Conservation (phyloP, 495 filamentous ascomycete species). For the Baudoinia panamericana region DNA sequence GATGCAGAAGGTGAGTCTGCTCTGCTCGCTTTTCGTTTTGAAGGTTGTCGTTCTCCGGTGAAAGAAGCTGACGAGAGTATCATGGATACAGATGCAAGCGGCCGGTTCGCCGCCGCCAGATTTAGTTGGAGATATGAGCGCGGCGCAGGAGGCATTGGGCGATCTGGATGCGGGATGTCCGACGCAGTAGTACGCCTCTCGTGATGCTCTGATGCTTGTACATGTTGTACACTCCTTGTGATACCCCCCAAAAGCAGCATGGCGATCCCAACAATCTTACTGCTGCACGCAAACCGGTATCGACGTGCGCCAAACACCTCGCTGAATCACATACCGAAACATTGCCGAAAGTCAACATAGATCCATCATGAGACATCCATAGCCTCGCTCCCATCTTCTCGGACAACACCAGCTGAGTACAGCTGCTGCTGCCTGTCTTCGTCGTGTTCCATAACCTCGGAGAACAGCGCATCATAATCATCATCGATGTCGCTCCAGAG, state of each 20-base stretch:
- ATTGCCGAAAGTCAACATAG: background rate
- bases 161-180: conserved; percentile 60
- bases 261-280: too few species aligned
- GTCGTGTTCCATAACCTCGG: conserved; percentile 17
- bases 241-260: too few species aligned
- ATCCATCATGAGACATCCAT: conserved; percentile 14
- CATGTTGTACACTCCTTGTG: background rate
- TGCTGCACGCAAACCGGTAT: background rate
- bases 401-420: too few species aligned
- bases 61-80: conserved; percentile 3
- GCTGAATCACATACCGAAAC: conserved; percentile 2
- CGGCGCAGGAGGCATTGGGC: conserved; percentile 56
- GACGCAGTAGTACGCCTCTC: conserved; percentile 42
- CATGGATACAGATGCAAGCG: conserved; percentile 65
- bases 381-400: too few species aligned
- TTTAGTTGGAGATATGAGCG: conserved; percentile 76
- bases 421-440: background rate
- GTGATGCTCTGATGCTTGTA: background rate
- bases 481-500: conserved; percentile 42
- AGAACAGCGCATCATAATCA: conserved; percentile 46
- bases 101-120: conserved; percentile 80
- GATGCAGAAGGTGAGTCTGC: conserved; percentile 77
- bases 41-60: conserved; percentile 5
- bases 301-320: conserved; percentile 2
- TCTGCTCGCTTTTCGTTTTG: background rate